These are phyloP conservation scores for Trametes sp. DNA, from an alignment of 1,284 basidiomycete genomes.

Conservation along the genomic window DNA sequence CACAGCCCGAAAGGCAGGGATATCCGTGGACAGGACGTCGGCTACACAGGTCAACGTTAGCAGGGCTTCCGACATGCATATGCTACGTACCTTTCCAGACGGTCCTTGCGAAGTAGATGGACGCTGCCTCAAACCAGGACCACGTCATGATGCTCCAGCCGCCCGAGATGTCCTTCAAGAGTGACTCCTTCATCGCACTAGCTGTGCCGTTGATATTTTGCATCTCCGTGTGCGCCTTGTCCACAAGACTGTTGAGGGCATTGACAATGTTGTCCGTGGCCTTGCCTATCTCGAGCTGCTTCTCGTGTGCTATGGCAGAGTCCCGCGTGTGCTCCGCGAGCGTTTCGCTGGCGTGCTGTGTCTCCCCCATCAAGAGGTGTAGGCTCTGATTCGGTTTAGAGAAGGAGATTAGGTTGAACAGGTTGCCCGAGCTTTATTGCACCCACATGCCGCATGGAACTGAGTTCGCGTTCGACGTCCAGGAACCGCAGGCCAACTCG, in stretches of 20 bases:
- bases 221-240: constrained; percentile 50
- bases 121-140: constrained; percentile 27
- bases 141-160: constrained; percentile 11
- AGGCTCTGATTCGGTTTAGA: constrained; percentile 17
- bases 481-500: constrained; percentile 36
- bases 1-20: constrained; percentile 28
- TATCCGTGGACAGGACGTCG: constrained; percentile 27
- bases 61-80: not conserved
- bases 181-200: constrained; percentile 42
- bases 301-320: constrained; percentile 41
- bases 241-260: constrained; percentile 47
- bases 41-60: constrained; percentile 23
- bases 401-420: not conserved
- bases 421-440: not conserved
- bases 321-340: constrained; percentile 39
- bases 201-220: constrained; percentile 56
- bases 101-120: constrained; percentile 23
- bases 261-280: constrained; percentile 47
- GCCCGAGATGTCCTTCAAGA: constrained; percentile 18
- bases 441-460: constrained; percentile 41
- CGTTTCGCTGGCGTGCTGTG: constrained; percentile 35
- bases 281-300: constrained; percentile 45
- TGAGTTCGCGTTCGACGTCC: constrained; percentile 38
- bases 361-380: constrained; percentile 31
- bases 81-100: constrained; percentile 1